Conservation (phyloP, 768 basidiomycete species). For the Artomyces pyxidatus region DNA sequence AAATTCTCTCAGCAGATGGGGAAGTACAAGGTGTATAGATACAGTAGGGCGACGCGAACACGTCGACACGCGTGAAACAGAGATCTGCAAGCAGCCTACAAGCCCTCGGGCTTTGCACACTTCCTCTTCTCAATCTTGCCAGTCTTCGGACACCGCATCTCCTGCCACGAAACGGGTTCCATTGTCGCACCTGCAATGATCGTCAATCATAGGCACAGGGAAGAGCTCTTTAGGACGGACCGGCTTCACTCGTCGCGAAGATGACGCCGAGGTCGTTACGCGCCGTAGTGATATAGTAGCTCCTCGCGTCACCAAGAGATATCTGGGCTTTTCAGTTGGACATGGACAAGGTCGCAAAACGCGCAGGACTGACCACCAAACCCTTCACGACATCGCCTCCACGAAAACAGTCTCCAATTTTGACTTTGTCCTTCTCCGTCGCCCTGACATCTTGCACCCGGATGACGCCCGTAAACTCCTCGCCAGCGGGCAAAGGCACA, state of each 20-base stretch:
- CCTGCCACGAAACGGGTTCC: conserved; percentile 84
- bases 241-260: conserved; percentile 83
- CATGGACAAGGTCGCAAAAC: not conserved
- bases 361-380: conserved; percentile 53
- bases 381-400: conserved; percentile 88
- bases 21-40: too few species aligned
- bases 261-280: conserved; percentile 88
- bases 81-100: conserved; percentile 27
- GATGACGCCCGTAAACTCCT: conserved; percentile 87
- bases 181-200: conserved; percentile 57
- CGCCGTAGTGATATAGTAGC: conserved; percentile 88
- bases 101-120: conserved; percentile 74
- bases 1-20: too few species aligned
- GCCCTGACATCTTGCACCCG: conserved; percentile 83
- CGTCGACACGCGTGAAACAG: too few species aligned
- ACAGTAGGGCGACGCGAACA: too few species aligned
- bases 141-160: conserved; percentile 83
- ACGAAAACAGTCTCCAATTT: conserved; percentile 85
- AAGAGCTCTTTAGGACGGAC: conserved; percentile 30
- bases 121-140: conserved; percentile 76
- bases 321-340: conserved; percentile 40
- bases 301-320: conserved; percentile 84
- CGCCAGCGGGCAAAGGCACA: conserved; percentile 69
- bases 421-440: conserved; percentile 85
- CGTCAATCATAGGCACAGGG: not conserved